These are phyloP conservation scores for Venturiaceae sp. DNA, from an alignment of 2,329 filamentous ascomycete species.

Conservation along the genomic window DNA sequence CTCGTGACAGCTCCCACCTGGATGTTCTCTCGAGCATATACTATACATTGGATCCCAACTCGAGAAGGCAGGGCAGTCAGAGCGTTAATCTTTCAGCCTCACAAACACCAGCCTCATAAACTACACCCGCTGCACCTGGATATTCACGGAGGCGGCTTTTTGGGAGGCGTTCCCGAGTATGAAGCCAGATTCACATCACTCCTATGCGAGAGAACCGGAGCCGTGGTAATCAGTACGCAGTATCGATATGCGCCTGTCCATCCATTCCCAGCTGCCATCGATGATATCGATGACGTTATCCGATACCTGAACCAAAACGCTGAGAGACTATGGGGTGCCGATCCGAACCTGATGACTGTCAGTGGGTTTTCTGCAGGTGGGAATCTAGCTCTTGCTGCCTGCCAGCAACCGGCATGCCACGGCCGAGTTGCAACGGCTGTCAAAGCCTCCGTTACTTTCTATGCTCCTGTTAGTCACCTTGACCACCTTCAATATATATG, in stretches of 20 bases:
- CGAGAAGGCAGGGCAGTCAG: slow-evolving; percentile 17
- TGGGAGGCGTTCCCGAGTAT: slow-evolving; percentile 33
- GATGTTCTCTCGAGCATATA: slow-evolving; percentile 27
- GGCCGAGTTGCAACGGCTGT: slow-evolving; percentile 18
- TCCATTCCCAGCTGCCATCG: slow-evolving; percentile 29
- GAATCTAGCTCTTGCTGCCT: slow-evolving; percentile 30
- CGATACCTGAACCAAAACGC: slow-evolving; percentile 30
- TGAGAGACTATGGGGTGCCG: slow-evolving; percentile 23
- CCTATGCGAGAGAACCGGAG: slow-evolving; percentile 29
- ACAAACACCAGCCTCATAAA: slow-evolving; percentile 13
- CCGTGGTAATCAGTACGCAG: slow-evolving; percentile 27
- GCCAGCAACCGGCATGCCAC: slow-evolving; percentile 11
- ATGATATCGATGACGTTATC: slow-evolving; percentile 36
- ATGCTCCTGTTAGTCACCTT: slow-evolving; percentile 18
- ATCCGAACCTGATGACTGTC: slow-evolving; percentile 31
- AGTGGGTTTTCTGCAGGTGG: slow-evolving; percentile 36
- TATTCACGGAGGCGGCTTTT: slow-evolving; percentile 34
- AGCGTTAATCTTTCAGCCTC: slow-evolving; percentile 25
- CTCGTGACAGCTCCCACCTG: slow-evolving; percentile 26
- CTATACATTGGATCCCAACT: slow-evolving; percentile 24
- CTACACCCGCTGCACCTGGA: slow-evolving; percentile 31
- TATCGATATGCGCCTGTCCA: slow-evolving; percentile 33
- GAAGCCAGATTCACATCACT: slow-evolving; percentile 23
- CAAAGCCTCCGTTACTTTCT: slow-evolving; percentile 32
- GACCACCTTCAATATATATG: not conserved